These are phyloP conservation scores for Rubia peregrina DNA, from an alignment of 305 asterid genomes.

Conservation along the genomic window DNA sequence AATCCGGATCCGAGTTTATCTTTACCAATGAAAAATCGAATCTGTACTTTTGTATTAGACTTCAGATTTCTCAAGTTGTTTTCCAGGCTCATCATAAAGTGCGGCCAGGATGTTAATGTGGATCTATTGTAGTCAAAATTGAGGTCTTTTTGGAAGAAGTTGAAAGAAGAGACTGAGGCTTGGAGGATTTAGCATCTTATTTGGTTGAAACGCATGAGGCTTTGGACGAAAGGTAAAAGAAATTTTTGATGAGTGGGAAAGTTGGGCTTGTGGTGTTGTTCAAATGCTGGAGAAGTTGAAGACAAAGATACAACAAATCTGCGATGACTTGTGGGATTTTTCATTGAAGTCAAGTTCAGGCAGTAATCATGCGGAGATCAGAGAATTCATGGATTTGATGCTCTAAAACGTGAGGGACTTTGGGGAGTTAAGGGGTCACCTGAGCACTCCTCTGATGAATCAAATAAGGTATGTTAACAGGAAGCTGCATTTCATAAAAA, in stretches of 20 bases:
- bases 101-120: neutral
- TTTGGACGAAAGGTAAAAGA: neutral
- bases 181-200: no score
- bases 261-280: neutral
- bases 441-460: no score
- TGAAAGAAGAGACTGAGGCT: no score
- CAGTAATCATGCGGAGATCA: neutral
- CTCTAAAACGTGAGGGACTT: no score
- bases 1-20: neutral
- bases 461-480: no score
- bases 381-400: no score
- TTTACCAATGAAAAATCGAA: neutral
- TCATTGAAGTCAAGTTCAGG: neutral
- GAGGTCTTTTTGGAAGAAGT: neutral
- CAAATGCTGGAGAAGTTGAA: neutral
- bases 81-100: neutral
- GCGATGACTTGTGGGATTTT: neutral
- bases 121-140: neutral
- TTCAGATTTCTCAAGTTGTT: slow-evolving; percentile 2
- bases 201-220: no score
- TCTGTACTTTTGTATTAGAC: neutral
- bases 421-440: no score
- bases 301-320: neutral
- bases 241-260: neutral
- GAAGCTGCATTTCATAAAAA: no score